Percentiles rank a stretch among this genome's conserved stretches.
Conservation (phyloP, 1,284 basidiomycete genomes). For the Marasmius oreades region DNA sequence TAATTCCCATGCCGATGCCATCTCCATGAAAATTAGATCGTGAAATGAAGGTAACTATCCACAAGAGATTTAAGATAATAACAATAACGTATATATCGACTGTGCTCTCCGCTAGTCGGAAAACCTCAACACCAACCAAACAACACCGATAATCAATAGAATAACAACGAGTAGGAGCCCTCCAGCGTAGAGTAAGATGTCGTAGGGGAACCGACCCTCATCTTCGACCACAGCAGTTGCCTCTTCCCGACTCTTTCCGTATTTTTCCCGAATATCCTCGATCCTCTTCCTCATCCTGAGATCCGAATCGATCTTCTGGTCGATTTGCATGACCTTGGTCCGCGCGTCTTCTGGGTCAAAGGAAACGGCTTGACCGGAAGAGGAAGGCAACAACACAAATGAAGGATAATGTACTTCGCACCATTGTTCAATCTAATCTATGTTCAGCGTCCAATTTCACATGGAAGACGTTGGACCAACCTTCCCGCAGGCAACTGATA, state of each 20-base stretch:
- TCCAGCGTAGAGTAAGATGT: background rate
- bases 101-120: background rate
- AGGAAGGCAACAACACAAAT: constrained; percentile 56
- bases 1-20: background rate
- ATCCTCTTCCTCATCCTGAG: constrained; percentile 43
- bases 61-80: background rate
- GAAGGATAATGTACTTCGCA: constrained; percentile 86
- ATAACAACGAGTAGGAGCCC: background rate
- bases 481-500: constrained; percentile 81
- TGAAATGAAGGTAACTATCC: background rate
- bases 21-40: background rate
- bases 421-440: constrained; percentile 86
- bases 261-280: constrained; percentile 22
- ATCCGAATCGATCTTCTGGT: constrained; percentile 35
- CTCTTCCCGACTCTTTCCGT: background rate
- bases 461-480: constrained; percentile 20
- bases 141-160: background rate
- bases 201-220: background rate
- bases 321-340: constrained; percentile 39
- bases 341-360: constrained; percentile 56
- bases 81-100: background rate
- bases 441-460: background rate
- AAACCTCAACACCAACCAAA: background rate
- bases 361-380: constrained; percentile 25
- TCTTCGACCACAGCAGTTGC: background rate